Conservation (phyloP, 805 yeast genomes). For the Lipomyces orientalis region DNA sequence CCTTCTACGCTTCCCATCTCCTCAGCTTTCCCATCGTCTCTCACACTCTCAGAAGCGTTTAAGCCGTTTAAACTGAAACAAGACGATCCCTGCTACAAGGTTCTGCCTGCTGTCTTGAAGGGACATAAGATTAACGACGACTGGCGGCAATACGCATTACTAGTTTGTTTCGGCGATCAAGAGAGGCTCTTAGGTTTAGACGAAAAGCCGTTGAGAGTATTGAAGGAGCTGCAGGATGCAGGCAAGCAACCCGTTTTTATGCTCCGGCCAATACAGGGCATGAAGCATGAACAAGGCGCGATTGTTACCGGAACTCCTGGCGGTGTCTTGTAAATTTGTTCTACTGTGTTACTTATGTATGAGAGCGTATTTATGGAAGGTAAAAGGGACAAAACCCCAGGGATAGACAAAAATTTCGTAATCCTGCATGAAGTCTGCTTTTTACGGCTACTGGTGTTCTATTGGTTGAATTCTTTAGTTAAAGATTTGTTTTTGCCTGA, state of each 20-base stretch:
- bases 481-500: neutral
- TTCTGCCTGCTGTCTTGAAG: conserved; percentile 85
- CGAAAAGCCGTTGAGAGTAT: conserved; percentile 86
- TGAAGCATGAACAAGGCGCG: conserved; percentile 38
- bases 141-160: conserved; percentile 86
- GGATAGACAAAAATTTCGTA: neutral
- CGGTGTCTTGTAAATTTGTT: conserved; percentile 31
- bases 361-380: neutral
- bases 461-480: neutral
- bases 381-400: neutral
- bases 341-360: conserved; percentile 5
- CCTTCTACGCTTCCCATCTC: conserved; percentile 5
- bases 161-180: conserved; percentile 88
- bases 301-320: conserved; percentile 38
- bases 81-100: conserved; percentile 89
- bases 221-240: conserved; percentile 80
- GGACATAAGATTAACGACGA: conserved; percentile 80
- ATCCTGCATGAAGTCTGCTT: neutral
- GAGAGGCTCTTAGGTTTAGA: conserved; percentile 82
- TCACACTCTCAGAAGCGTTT: conserved; percentile 62
- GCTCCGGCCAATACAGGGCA: conserved; percentile 79
- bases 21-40: conserved; percentile 20
- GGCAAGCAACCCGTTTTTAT: conserved; percentile 91
- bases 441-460: neutral
- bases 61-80: conserved; percentile 83